phyloP scores from a whole-genome alignment of 2,329 filamentous ascomycete genomes.

The Colletotrichum sansevieriae region DNA sequence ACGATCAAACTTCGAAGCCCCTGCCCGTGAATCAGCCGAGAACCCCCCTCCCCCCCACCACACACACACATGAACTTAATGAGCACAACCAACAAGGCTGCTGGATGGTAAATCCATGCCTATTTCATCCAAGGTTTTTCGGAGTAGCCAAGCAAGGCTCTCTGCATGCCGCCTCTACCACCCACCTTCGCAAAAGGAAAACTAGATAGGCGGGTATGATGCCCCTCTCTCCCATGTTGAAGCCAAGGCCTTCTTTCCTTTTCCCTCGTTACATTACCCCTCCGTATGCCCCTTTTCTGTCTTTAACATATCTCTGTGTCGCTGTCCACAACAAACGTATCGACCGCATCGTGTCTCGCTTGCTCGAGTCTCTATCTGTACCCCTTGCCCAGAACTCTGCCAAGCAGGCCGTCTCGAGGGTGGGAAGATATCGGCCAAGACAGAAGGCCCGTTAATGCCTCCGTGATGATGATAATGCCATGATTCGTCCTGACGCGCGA shows the following conservation, averaged over 20 bases:
- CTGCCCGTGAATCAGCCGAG: no score
- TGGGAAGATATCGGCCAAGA: not conserved
- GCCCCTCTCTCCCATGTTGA: not conserved
- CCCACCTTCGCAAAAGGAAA: not conserved
- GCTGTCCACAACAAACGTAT: constrained; percentile 6
- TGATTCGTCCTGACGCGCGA: constrained; percentile 32
- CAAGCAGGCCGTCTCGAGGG: constrained; percentile 11
- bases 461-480: constrained; percentile 17
- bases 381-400: constrained; percentile 9
- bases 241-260: constrained; percentile 1
- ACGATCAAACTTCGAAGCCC: no score
- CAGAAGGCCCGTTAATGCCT: constrained; percentile 26
- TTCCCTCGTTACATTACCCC: constrained; percentile 10
- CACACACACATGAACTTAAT: constrained; percentile 4
- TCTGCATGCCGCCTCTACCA: constrained; percentile 29
- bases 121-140: constrained; percentile 11
- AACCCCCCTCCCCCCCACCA: no score
- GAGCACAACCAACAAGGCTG: constrained; percentile 25
- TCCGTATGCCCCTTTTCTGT: not conserved
- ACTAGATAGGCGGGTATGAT: not conserved
- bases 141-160: constrained; percentile 17
- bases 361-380: constrained; percentile 8
- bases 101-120: constrained; percentile 27
- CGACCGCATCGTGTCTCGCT: constrained; percentile 28
- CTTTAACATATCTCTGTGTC: not conserved